Base-by-base conservation (phyloP, 768 basidiomycete species). In the Trametes meyenii region DNA sequence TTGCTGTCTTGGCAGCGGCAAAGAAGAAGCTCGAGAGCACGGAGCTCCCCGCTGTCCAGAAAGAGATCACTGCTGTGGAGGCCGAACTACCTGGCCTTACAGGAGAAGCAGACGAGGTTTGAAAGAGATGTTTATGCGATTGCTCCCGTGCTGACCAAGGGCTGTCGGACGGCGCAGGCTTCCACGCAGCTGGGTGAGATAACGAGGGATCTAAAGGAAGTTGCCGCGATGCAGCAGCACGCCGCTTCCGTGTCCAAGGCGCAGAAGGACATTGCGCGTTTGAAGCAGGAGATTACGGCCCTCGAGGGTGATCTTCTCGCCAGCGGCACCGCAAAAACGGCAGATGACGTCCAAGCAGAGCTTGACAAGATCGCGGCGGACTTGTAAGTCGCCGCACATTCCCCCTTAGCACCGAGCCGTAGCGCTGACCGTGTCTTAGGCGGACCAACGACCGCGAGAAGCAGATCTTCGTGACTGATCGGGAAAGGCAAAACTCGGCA, bases 331-430 rank as follows among this genome's bases (percentile, higher is more conserved):
- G 82, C 84, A 14, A 92, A 86, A 73, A 94, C 95, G 1, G 83
- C 85, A 0, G 91, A 94, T 48, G 94, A 96, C 49, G 88, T 98
- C 16, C 90, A 98, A 72, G 75, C 67, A 24, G 88, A 97, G 69
- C 78, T 97, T 6, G 85, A 89, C 56, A 74, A 76, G 1, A 71
- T 96, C 23, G 78, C 81, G 1, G 76, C 75, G 16, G 80, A 88
- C 62, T 78, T 94, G 95, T 96, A 85, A 74, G 43, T 46, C 54
- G 8, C n/a, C 56, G 45, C 7, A 48, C 33, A 1, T 45, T 45
- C 44, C 46, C 29, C 17, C 52, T 24, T 21, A 23, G n/a, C 42
- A n/a, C 55, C 5, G 10, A 39, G 49, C 24, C 8, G 11, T n/a
- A 10, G n/a, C n/a, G n/a, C 44, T 64, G 35, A 60, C 50, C 19